These are phyloP conservation scores for Heliocybe sulcata DNA, from an alignment of 1,284 basidiomycete species.

Conservation along the genomic window DNA sequence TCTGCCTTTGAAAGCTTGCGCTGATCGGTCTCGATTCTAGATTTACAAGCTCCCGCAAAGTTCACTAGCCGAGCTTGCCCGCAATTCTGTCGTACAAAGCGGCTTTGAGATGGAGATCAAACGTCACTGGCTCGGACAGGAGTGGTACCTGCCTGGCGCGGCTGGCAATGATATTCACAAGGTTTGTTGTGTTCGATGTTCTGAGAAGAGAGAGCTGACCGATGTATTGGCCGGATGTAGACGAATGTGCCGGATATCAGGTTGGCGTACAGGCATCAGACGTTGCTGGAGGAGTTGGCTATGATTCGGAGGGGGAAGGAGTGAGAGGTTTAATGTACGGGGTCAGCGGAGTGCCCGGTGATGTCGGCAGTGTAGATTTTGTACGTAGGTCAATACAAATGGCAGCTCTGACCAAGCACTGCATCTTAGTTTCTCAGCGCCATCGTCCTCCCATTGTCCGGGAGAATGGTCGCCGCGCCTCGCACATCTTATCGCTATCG, in stretches of 20 bases:
- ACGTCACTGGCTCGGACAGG: conserved; percentile 90
- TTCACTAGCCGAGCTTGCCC: conserved; percentile 83
- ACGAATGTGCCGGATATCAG: conserved; percentile 95
- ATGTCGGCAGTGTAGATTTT: too few relatives aligned
- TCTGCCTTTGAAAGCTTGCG: too few relatives aligned
- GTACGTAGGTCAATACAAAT: too few relatives aligned
- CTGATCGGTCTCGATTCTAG: conserved; percentile 31
- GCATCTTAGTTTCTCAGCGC: too few relatives aligned
- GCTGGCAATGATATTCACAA: conserved; percentile 91
- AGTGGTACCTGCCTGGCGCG: conserved; percentile 87
- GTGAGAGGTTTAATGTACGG: background rate
- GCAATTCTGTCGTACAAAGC: conserved; percentile 94
- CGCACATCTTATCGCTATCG: too few relatives aligned
- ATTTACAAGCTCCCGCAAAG: conserved; percentile 90
- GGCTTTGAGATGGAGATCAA: conserved; percentile 99
- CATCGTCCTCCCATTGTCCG: too few relatives aligned
- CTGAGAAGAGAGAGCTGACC: background rate
- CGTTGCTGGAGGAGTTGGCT: conserved; percentile 81
- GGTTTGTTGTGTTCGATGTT: conserved; percentile 30
- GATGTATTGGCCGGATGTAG: conserved; percentile 28
- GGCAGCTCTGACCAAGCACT: too few relatives aligned
- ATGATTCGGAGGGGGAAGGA: conserved; percentile 37
- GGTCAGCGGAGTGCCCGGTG: too few relatives aligned
- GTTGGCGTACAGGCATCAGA: conserved; percentile 84
- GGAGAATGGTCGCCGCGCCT: too few relatives aligned